These are phyloP conservation scores for Entoloma clypeatum DNA, from an alignment of 1,284 basidiomycete genomes.

Conservation along the genomic window DNA sequence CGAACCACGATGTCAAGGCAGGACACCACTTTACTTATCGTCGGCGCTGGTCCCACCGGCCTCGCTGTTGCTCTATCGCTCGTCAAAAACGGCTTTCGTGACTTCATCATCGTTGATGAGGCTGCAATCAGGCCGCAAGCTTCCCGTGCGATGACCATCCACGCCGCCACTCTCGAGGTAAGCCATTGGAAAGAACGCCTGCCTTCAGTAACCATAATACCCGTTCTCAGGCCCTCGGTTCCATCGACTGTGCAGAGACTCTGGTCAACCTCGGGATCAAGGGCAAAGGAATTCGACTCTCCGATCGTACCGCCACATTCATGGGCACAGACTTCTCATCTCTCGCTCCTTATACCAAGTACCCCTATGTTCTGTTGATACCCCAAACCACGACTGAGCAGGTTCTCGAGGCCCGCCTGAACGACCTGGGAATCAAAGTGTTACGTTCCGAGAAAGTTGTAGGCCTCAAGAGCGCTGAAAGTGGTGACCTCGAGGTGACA, in stretches of 20 bases:
- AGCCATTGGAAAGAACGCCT: neutral
- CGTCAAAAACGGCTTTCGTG: constrained; percentile 37
- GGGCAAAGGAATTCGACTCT: constrained; percentile 23
- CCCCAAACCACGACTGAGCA: constrained; percentile 48
- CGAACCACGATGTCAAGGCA: constrained; percentile 15
- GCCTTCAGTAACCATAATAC: neutral
- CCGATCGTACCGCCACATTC: constrained; percentile 29
- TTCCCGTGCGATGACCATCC: constrained; percentile 41
- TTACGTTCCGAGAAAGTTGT: constrained; percentile 35
- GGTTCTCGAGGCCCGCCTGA: constrained; percentile 35
- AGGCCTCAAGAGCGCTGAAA: constrained; percentile 26
- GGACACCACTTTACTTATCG: constrained; percentile 37
- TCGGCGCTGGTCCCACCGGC: constrained; percentile 48
- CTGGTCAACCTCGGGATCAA: constrained; percentile 40
- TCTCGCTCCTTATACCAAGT: constrained; percentile 38
- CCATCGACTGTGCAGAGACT: constrained; percentile 39
- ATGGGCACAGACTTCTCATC: constrained; percentile 30
- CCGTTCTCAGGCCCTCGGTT: constrained; percentile 40
- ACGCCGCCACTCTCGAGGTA: constrained; percentile 42
- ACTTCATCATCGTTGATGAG: constrained; percentile 48
- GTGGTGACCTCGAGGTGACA: constrained; percentile 33
- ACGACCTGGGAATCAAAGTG: constrained; percentile 31
- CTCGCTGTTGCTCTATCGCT: constrained; percentile 43
- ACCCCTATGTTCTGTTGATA: constrained; percentile 41
- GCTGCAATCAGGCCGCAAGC: constrained; percentile 26